phyloP scores from a whole-genome alignment of 2,329 filamentous ascomycete species.

The Lanzia echinophila region DNA sequence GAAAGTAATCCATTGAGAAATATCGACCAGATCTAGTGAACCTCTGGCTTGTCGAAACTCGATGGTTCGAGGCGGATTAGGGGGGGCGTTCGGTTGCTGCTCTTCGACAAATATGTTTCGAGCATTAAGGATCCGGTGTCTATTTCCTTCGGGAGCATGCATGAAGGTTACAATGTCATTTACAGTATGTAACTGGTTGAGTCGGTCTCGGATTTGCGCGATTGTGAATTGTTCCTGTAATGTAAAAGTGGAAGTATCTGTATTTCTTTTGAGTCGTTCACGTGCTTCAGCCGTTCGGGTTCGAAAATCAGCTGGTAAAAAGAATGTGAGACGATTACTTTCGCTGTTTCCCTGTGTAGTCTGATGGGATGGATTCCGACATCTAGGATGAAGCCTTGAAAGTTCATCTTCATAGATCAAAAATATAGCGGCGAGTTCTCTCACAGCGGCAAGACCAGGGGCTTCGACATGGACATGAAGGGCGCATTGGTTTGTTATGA shows the following conservation, averaged over 20 bases:
- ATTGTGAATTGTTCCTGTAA: too few relatives aligned
- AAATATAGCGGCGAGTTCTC: conserved; percentile 20
- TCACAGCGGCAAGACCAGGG: conserved; percentile 13
- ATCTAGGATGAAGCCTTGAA: conserved; percentile 19
- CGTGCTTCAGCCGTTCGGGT: neutral
- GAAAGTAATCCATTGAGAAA: conserved; percentile 22
- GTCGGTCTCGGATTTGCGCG: too few relatives aligned
- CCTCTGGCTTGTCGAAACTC: conserved; percentile 24
- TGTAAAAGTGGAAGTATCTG: neutral
- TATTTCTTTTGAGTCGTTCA: neutral
- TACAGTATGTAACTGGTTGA: neutral
- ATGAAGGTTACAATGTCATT: conserved; percentile 4
- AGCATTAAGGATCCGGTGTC: conserved; percentile 17
- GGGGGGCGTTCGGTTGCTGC: too few relatives aligned
- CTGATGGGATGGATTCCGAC: conserved; percentile 16
- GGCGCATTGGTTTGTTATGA: conserved; percentile 25
- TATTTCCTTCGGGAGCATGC: conserved; percentile 8
- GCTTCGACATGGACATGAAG: conserved; percentile 24
- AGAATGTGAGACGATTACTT: conserved; percentile 16
- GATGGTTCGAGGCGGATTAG: conserved; percentile 18
- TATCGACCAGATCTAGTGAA: conserved; percentile 14
- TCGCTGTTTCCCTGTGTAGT: conserved; percentile 9
- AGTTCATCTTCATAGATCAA: conserved; percentile 25
- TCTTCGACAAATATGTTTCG: too few relatives aligned
- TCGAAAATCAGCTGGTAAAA: neutral